phyloP scores from a whole-genome alignment of 352 stramenopile species.

The Globisporangium acanthophoron region DNA sequence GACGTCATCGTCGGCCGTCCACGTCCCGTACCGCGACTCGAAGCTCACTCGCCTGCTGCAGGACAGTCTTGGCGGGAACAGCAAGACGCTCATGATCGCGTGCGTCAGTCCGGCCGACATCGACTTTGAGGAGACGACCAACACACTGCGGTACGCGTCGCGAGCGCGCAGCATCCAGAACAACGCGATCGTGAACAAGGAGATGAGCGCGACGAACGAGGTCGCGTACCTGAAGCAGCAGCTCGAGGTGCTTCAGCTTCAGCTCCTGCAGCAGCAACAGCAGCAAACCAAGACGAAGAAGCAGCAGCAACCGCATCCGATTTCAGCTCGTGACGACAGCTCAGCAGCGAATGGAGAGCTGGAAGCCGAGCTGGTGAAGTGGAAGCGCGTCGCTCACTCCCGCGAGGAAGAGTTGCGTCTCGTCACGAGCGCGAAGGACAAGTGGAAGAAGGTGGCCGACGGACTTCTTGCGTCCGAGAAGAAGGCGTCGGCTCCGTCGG shows the following conservation, averaged over 20 bases:
- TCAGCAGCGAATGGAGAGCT: neutral
- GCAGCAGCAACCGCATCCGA: neutral
- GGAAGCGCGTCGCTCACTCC: constrained; percentile 25
- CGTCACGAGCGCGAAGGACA: constrained; percentile 46
- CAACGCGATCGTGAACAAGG: constrained; percentile 95
- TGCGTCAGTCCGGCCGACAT: constrained; percentile 75
- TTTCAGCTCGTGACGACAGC: neutral
- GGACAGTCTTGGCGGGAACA: constrained; percentile 72
- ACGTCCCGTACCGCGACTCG: constrained; percentile 95
- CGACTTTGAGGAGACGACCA: constrained; percentile 93
- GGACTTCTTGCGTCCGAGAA: constrained; percentile 13
- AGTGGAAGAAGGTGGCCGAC: constrained; percentile 62
- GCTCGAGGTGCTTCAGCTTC: constrained; percentile 53
- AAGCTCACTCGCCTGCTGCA: constrained; percentile 95
- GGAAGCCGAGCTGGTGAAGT: constrained; percentile 16
- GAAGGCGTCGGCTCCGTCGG: neutral
- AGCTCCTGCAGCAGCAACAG: constrained; percentile 37
- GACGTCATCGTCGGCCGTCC: constrained; percentile 15
- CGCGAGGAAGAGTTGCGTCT: constrained; percentile 38
- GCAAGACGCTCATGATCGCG: constrained; percentile 77
- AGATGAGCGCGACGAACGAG: constrained; percentile 87
- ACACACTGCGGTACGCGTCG: constrained; percentile 93
- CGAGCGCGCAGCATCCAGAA: constrained; percentile 99
- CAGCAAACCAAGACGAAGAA: neutral
- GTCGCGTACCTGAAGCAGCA: constrained; percentile 59